phyloP scores from a whole-genome alignment of 2,329 filamentous ascomycete species.

The Arachnomyces sp. region DNA sequence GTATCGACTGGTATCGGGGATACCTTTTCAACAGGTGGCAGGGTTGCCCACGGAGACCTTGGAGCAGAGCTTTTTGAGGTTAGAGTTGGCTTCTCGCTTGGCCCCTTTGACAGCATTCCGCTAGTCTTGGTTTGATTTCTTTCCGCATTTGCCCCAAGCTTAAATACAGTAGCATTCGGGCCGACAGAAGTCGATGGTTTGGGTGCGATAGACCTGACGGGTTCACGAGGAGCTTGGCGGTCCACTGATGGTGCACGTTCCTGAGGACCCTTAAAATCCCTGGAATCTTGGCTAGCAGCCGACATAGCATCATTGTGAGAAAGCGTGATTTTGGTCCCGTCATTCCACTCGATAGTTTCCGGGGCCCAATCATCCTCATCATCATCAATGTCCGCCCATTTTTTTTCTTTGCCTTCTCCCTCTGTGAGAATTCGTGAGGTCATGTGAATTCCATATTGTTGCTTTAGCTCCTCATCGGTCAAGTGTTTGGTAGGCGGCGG shows the following conservation, averaged over 20 bases:
- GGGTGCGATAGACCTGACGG: slow-evolving; percentile 20
- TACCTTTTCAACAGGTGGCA: slow-evolving; percentile 78
- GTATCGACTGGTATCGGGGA: slow-evolving; percentile 60
- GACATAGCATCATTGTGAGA: slow-evolving; percentile 34
- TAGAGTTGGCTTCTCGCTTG: slow-evolving; percentile 46
- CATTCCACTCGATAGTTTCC: slow-evolving; percentile 62
- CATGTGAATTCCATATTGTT: slow-evolving; percentile 61
- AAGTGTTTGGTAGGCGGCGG: slow-evolving; percentile 55
- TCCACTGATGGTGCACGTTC: slow-evolving; percentile 16
- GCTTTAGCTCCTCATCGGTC: slow-evolving; percentile 61
- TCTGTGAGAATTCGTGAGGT: slow-evolving; percentile 58
- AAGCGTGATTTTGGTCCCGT: slow-evolving; percentile 58
- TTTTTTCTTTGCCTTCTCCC: slow-evolving; percentile 54
- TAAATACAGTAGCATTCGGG: slow-evolving; percentile 43
- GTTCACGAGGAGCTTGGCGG: slow-evolving; percentile 13
- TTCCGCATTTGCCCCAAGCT: slow-evolving; percentile 40
- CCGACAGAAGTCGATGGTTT: slow-evolving; percentile 40
- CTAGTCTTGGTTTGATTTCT: slow-evolving; percentile 37
- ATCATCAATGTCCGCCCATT: slow-evolving; percentile 64
- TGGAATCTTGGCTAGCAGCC: slow-evolving; percentile 15
- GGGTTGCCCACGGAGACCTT: slow-evolving; percentile 84
- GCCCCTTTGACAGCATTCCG: slow-evolving; percentile 41
- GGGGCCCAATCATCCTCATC: slow-evolving; percentile 63
- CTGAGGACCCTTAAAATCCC: slow-evolving; percentile 16
- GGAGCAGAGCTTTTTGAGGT: slow-evolving; percentile 42